Conservation (phyloP, 164 flowering plant species). For the Annona cherimola region DNA sequence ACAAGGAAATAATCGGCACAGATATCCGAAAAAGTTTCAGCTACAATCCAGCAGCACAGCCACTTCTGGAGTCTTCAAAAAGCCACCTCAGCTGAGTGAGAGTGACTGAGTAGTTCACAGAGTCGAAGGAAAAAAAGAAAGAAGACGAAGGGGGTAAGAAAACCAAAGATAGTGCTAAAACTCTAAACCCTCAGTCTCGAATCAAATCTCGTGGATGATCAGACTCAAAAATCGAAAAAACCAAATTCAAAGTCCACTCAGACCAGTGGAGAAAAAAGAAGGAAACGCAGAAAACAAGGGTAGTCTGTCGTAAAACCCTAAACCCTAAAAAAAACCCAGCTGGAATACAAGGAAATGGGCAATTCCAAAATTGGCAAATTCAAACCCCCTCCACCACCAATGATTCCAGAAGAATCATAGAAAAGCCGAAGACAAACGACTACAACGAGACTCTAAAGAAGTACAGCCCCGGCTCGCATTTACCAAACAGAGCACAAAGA, state of each 20-base stretch:
- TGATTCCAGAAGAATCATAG: not conserved
- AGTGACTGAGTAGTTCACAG: too few relatives aligned
- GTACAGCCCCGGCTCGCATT: not conserved
- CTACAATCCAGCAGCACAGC: not conserved
- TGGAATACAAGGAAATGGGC: not conserved
- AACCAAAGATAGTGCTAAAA: not conserved
- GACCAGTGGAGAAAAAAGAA: not conserved
- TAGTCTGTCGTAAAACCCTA: not conserved
- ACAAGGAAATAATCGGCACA: not conserved
- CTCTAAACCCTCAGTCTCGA: not conserved
- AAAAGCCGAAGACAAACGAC: not conserved
- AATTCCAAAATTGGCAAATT: not conserved
- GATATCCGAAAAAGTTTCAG: not conserved
- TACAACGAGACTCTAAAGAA: not conserved
- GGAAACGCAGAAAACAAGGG: not conserved
- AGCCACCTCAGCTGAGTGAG: not conserved
- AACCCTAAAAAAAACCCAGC: not conserved
- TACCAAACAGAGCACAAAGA: slow-evolving; percentile 1
- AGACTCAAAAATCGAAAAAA: not conserved
- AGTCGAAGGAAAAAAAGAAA: too few relatives aligned
- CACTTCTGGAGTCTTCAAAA: not conserved
- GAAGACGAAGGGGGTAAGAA: not conserved
- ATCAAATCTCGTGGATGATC: not conserved
- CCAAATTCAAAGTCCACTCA: not conserved
- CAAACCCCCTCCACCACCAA: not conserved